These are phyloP conservation scores for Suillus sp. DNA, from an alignment of 768 basidiomycete species.

Conservation along the genomic window DNA sequence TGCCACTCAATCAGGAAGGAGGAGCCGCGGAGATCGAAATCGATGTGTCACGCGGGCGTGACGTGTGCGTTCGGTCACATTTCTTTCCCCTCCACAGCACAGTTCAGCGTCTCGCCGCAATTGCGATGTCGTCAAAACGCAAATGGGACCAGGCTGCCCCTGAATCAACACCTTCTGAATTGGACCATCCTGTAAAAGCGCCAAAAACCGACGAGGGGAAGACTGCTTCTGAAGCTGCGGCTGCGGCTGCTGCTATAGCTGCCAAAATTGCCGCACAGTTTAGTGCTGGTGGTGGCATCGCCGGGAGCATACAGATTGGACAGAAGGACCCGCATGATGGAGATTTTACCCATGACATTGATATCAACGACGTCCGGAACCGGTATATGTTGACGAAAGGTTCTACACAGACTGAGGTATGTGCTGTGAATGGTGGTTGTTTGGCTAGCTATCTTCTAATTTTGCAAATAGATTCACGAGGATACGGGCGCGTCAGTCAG, in stretches of 20 bases:
- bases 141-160: constrained; percentile 77
- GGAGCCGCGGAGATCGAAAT: constrained; percentile 26
- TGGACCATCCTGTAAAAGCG: constrained; percentile 44
- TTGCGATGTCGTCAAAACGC: constrained; percentile 67
- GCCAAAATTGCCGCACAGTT: constrained; percentile 95
- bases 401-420: constrained; percentile 86
- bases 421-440: constrained; percentile 28
- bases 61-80: constrained; percentile 16
- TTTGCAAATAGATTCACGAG: constrained; percentile 68
- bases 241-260: constrained; percentile 83
- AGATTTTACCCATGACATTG: constrained; percentile 88
- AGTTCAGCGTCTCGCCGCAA: neutral
- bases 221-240: constrained; percentile 59
- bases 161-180: constrained; percentile 46
- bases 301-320: constrained; percentile 44
- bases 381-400: constrained; percentile 94
- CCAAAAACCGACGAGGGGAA: constrained; percentile 52
- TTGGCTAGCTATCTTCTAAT: constrained; percentile 13
- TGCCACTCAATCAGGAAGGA: constrained; percentile 9
- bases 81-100: constrained; percentile 8
- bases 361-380: constrained; percentile 96
- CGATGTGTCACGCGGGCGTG: constrained; percentile 3
- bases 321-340: constrained; percentile 71
- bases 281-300: constrained; percentile 44
- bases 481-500: constrained; percentile 92